These are phyloP conservation scores for Penicillium hesseltinei DNA, from an alignment of 2,329 filamentous ascomycete species.

Conservation along the genomic window DNA sequence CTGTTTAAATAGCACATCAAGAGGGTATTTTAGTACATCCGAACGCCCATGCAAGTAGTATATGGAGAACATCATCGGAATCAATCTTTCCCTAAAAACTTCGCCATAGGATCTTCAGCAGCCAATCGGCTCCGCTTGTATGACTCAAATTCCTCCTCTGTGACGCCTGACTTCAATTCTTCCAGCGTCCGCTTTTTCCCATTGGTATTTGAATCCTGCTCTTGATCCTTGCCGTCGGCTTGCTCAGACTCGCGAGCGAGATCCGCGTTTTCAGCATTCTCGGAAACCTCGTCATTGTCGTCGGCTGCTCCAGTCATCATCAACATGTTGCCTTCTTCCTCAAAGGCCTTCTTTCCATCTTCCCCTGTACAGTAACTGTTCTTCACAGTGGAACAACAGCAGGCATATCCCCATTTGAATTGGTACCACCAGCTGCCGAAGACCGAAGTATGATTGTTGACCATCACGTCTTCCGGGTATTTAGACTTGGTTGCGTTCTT, in stretches of 20 bases:
- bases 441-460: conserved; percentile 87
- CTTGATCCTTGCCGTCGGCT: conserved; percentile 30
- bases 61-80: conserved; percentile 9
- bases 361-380: conserved; percentile 98
- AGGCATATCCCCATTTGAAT: conserved; percentile 94
- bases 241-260: conserved; percentile 24
- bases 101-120: conserved; percentile 83
- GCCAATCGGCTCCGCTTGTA: conserved; percentile 74
- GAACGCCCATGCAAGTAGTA: conserved; percentile 19
- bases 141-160: conserved; percentile 81
- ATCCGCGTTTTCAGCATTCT: conserved; percentile 17
- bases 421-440: conserved; percentile 98
- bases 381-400: conserved; percentile 89
- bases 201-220: conserved; percentile 34
- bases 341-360: conserved; percentile 76
- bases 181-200: conserved; percentile 71
- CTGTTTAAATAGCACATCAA: conserved; percentile 5
- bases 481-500: conserved; percentile 79
- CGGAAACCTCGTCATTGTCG: conserved; percentile 10
- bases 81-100: conserved; percentile 67
- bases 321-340: conserved; percentile 66
- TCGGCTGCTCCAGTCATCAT: conserved; percentile 40
- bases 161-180: conserved; percentile 74
- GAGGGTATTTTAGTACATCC: conserved; percentile 25
- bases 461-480: conserved; percentile 81